Base-by-base conservation (phyloP, 2,329 filamentous ascomycete species). In the Calonectria naviculata region DNA sequence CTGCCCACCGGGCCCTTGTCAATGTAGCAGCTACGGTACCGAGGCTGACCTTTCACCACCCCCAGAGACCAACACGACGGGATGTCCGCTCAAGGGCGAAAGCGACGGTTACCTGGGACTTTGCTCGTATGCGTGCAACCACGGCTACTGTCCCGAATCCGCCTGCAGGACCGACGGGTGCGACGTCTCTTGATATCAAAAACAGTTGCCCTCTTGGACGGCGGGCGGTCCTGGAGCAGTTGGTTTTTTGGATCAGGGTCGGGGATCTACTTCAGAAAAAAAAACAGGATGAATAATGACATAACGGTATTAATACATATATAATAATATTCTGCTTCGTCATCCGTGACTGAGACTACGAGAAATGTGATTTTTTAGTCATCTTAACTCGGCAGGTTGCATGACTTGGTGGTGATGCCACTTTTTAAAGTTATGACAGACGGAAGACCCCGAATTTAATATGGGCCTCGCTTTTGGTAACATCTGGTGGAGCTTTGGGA, bases 1-100 rank as follows among this genome's bases (percentile, higher is more conserved):
- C 56, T 74, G 71, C 15, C 72, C 72, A 13, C 54, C 63, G 4
- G 71, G 68, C 1, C 68, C 72, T 28, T 74, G 71, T 2, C 61
- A 42, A 10, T 73, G 68, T 17, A 38, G 24, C 6, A 29, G 26
- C 5, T 38, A 56, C 1, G 56, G 65, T 7, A n/a, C 54, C 6
- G 28, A 26, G 21, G n/a, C 21, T 19, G 15, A 21, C 3, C 12
- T 54, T 5, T 15, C 17, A n/a, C 4, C 21, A 5, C 68, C 71
- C 15, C 31, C 38, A 1, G 68, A 66, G 21, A 44, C 41, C 10
- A 65, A 67, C 6, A 17, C 54, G 1, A 44, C 60, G 2, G 71
- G 65, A 1, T 74, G 71, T 44, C 68, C 64, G 12, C 17, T 73
- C 0, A 29, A 69, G 9, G 71, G 60, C 0, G 17, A 46, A 36